Evolutionary conservation across 495 filamentous ascomycete species (phyloP).

Genomic region (Penicillium robsamsonii): DNA sequence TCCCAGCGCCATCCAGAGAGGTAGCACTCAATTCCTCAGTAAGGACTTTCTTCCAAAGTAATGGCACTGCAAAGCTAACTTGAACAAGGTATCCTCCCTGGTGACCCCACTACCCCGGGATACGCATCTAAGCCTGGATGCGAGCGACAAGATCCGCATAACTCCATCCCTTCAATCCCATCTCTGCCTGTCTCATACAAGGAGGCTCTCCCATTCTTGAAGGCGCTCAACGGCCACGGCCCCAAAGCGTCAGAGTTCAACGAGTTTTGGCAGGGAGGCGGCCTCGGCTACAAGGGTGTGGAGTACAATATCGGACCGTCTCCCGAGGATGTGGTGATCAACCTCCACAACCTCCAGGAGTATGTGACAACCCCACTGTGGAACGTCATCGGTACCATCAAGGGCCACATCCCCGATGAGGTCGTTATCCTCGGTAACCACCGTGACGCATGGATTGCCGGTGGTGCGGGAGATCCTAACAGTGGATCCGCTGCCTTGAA

Average conservation of each 20-base stretch:
- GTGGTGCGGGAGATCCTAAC: constrained; percentile 81
- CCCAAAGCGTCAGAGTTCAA: constrained; percentile 76
- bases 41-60: constrained; percentile 15
- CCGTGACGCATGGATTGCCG: constrained; percentile 89
- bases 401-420: constrained; percentile 82
- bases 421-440: constrained; percentile 94
- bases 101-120: constrained; percentile 83
- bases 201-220: constrained; percentile 82
- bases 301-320: constrained; percentile 91
- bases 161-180: constrained; percentile 76
- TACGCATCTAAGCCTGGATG: constrained; percentile 90
- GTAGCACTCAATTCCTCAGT: constrained; percentile 85
- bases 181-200: constrained; percentile 88
- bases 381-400: constrained; percentile 94
- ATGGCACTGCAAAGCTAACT: neutral
- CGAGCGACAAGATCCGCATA: constrained; percentile 68
- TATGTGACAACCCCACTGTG: constrained; percentile 87
- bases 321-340: constrained; percentile 69
- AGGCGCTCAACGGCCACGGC: constrained; percentile 85
- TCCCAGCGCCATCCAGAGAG: constrained; percentile 85
- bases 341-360: constrained; percentile 83
- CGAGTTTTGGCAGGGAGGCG: constrained; percentile 67
- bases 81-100: constrained; percentile 55
- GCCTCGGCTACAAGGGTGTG: constrained; percentile 77
- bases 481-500: constrained; percentile 87